phyloP scores from a whole-genome alignment of 2,329 filamentous ascomycete species.

The Aspergillus sp. region DNA sequence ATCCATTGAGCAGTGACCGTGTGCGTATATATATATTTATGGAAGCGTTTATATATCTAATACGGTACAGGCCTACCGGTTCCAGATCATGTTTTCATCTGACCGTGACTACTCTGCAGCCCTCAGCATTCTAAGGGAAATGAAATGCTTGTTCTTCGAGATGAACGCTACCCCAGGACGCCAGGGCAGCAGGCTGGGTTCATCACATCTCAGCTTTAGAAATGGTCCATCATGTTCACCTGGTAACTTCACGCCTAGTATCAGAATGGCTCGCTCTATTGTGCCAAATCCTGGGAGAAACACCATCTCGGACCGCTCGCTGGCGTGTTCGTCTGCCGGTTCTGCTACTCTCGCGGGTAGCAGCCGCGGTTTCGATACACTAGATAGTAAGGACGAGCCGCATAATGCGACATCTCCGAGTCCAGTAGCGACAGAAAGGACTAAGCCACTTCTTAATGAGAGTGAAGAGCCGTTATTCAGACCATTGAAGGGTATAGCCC shows the following conservation, averaged over 20 bases:
- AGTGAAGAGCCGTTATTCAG: slow-evolving; percentile 11
- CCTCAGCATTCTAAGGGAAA: slow-evolving; percentile 45
- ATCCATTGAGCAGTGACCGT: slow-evolving; percentile 38
- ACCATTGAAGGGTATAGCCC: slow-evolving; percentile 33
- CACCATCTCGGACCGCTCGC: slow-evolving; percentile 8
- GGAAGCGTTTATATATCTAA: neutral
- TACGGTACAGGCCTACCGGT: slow-evolving; percentile 45
- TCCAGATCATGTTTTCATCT: slow-evolving; percentile 50
- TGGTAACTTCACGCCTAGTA: slow-evolving; percentile 13
- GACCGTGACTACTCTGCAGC: slow-evolving; percentile 48
- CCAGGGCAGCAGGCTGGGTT: slow-evolving; percentile 27
- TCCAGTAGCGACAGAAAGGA: neutral
- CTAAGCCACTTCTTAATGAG: neutral
- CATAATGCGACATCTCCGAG: neutral
- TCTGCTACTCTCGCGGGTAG: slow-evolving; percentile 7
- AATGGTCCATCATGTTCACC: slow-evolving; percentile 1
- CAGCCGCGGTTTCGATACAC: neutral
- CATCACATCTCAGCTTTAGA: slow-evolving; percentile 26
- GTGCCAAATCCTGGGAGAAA: slow-evolving; percentile 6
- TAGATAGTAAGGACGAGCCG: neutral
- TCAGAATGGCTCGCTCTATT: slow-evolving; percentile 9
- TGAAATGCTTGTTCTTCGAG: slow-evolving; percentile 50
- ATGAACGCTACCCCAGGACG: slow-evolving; percentile 33
- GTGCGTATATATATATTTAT: slow-evolving; percentile 10
- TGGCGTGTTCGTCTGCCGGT: slow-evolving; percentile 20